A percentile compares a stretch with the other conserved stretches of the same genome.
These are phyloP conservation scores for Eucalyptus microcorys DNA, from an alignment of 345 rosid genomes.

Conservation along the genomic window DNA sequence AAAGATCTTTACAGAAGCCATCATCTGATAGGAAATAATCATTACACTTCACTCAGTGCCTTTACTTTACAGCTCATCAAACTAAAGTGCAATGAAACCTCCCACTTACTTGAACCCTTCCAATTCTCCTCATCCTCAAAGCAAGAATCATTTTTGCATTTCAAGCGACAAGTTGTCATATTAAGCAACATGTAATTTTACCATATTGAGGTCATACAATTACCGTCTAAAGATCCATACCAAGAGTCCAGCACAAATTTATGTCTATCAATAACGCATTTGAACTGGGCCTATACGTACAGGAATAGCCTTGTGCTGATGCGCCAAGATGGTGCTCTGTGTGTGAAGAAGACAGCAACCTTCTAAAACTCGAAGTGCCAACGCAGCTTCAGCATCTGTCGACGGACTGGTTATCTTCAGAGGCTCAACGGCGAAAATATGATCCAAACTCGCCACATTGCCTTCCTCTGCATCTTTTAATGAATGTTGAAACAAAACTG, in stretches of 20 bases:
- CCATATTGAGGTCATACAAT: not conserved
- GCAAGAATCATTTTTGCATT: not conserved
- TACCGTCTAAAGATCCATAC: not conserved
- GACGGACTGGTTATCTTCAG: slow-evolving; percentile 78
- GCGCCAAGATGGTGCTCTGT: slow-evolving; percentile 78
- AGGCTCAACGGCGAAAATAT: slow-evolving; percentile 71
- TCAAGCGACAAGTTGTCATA: not conserved
- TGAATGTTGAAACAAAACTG: slow-evolving; percentile 64
- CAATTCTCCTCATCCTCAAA: not conserved
- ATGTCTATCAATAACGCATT: no score
- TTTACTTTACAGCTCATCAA: not conserved
- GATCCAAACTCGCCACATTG: slow-evolving; percentile 59
- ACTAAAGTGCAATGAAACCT: not conserved
- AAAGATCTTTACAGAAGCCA: not conserved
- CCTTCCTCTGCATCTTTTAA: slow-evolving; percentile 59
- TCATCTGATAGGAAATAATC: not conserved
- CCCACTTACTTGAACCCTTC: not conserved
- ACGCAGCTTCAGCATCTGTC: slow-evolving; percentile 64
- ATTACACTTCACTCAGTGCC: not conserved
- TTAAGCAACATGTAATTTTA: not conserved
- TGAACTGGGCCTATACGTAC: slow-evolving; percentile 5
- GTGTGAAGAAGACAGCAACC: slow-evolving; percentile 90
- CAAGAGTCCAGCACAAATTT: not conserved
- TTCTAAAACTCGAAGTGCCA: slow-evolving; percentile 89
- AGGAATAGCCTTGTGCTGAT: slow-evolving; percentile 66